Evolutionary conservation across 192 early-diverging fungal genomes (phyloP), one percentile per base, ranked within the genome.

Genomic region (Phlyctochytrium bullatum): DNA sequence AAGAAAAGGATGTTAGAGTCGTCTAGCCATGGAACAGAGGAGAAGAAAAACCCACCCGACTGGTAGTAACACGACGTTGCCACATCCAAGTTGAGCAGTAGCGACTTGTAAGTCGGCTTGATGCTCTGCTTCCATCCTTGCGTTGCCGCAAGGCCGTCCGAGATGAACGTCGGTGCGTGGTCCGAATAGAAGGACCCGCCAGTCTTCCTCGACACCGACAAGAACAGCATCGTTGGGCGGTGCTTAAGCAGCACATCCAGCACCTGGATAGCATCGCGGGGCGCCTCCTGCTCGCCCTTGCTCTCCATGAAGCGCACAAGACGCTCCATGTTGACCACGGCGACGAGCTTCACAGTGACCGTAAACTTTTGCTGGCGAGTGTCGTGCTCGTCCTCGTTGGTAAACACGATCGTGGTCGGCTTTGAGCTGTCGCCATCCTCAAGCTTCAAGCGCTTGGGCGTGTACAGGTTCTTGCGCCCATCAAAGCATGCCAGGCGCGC

Each of bases 381-480:
- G 54, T 47, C 20, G 40, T 14, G 27, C 14, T 14, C 20, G 25
- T 27, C 54, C 14, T 57, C 54, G 10, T 57, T 25, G 27, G 27
- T 6, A 28, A 57, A 28, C 14, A 57, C 54, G 54, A 57, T 57
- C 6, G 16, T 24, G 54, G 6, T 6, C 4, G 14, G 4, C 54
- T 10, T 6, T 6, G 6, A 14, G 40, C 20, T 25, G 4, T 25
- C 54, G 25, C 27, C 54, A 25, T 57, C 54, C 12, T 27, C 6
- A 10, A 57, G 27, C 20, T 6, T 25, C 10, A 71, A 34, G 36
- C 52, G 40, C 25, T 59, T 64, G 14, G 69, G 62, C 3, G 69
- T 64, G 53, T 71, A 71, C 47, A 71, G 14, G 32, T 71, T 71
- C 57, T 71, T 71, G 14, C 69, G 12, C 28, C 69, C 69, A 31